Base-by-base conservation (phyloP, 177 flowering plant genomes). In the Vitis hybrid region DNA sequence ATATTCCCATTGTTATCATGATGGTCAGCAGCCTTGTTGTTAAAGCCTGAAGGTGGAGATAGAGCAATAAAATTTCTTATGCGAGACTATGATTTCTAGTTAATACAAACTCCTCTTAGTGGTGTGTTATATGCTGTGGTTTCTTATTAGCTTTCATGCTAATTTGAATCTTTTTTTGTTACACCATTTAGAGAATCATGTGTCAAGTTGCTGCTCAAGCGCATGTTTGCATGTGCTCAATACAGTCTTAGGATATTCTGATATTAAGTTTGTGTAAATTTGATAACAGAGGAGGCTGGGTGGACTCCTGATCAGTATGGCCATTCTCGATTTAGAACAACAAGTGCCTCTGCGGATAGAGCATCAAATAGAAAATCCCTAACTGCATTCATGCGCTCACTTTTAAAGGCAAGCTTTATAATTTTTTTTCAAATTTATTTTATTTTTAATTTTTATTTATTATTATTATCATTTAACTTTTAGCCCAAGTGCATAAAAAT, bases 221-320 rank as follows among this genome's bases (percentile, higher is more conserved):
- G 29, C 29, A 26, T 26, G 29, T 26, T 26, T 26, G 29, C 29
- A 26, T 3, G 29, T 26, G 29, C 29, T 26, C 29, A 26, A 26
- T 26, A 26, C 29, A 26, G 5, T 14, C 65, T 61, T 51, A 16
- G 20, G 29, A 14, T 72, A 14, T 72, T 52, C 67, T 74, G 52
- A 75, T 58, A 53, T 31, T 12, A 34, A 65, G 57, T 65, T 59
- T 69, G 10, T 65, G 56, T 65, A 16, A 64, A 29, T 82, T 63
- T 76, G 60, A 49, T 80, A 63, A 78, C 68, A 96, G 99, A 82
- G 75, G 95, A 90, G 74, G 98, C 98, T 71, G 99, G 99, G 7
- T 96, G 98, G 99, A 93, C 90, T 59, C 91, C 92, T 71, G 99
- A 93, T 74, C 97, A 93, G 60, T 96, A 85, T 84, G 98, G 98